Evolutionary conservation across 768 basidiomycete species (phyloP).

Genomic region (Rossbeevera mucosa): DNA sequence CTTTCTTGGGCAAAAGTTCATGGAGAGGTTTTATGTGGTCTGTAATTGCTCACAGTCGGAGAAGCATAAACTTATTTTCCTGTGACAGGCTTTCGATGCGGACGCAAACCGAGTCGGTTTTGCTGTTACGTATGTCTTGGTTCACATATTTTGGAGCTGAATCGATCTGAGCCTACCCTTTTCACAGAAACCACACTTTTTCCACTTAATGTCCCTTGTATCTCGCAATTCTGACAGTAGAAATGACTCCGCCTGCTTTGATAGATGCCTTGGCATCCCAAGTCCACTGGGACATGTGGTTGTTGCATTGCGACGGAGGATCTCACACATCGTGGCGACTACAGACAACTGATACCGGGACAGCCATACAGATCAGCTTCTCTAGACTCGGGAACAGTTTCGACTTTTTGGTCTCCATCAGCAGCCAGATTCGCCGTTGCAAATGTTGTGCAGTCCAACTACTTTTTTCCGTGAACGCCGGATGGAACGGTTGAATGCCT

Average conservation of each 20-base stretch:
- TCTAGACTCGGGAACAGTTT: background rate
- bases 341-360: background rate
- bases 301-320: background rate
- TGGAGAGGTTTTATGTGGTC: background rate
- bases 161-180: background rate
- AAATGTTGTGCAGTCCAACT: background rate
- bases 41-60: background rate
- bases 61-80: background rate
- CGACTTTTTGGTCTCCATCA: background rate
- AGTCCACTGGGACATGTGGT: background rate
- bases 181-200: background rate
- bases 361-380: background rate
- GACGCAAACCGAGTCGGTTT: background rate
- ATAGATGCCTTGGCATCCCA: background rate
- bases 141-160: background rate
- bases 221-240: background rate
- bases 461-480: too few species aligned
- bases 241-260: background rate
- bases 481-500: too few species aligned
- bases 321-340: background rate
- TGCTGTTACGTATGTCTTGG: background rate
- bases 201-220: background rate
- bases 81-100: background rate
- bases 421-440: background rate
- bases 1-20: background rate